Conservation (phyloP, 331 rosid species). For the Cucumis variabilis region DNA sequence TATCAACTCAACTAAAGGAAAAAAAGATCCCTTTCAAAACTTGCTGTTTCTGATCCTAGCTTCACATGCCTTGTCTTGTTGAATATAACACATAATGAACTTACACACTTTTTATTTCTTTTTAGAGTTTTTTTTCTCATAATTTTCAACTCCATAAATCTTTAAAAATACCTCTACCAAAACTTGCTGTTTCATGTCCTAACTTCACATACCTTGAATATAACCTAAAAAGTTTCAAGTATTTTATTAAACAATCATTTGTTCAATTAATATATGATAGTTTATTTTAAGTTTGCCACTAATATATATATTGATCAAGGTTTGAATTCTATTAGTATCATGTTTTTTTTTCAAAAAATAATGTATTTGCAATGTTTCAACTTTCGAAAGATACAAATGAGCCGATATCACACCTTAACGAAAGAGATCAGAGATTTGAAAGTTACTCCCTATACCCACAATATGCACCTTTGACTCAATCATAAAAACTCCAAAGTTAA, state of each 20-base stretch:
- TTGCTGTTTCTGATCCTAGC: conserved; percentile 46
- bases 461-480: no score
- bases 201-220: conserved; percentile 37
- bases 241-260: background rate
- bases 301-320: no score
- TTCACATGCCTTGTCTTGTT: conserved; percentile 32
- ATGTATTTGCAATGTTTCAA: no score
- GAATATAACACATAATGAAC: background rate
- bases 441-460: no score
- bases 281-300: background rate
- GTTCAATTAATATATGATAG: background rate
- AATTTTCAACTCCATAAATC: background rate
- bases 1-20: background rate
- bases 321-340: no score
- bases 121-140: background rate
- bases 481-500: no score
- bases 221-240: background rate
- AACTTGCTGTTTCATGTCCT: conserved; percentile 38
- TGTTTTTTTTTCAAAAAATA: no score
- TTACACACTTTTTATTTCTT: background rate
- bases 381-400: no score
- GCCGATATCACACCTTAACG: no score
- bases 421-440: no score
- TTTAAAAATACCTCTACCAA: background rate
- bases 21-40: background rate